A percentile compares a stretch with the other conserved stretches of the same genome.
These are phyloP conservation scores for Phalaenopsis equestris DNA, from an alignment of 106 monocot species.

Conservation along the genomic window DNA sequence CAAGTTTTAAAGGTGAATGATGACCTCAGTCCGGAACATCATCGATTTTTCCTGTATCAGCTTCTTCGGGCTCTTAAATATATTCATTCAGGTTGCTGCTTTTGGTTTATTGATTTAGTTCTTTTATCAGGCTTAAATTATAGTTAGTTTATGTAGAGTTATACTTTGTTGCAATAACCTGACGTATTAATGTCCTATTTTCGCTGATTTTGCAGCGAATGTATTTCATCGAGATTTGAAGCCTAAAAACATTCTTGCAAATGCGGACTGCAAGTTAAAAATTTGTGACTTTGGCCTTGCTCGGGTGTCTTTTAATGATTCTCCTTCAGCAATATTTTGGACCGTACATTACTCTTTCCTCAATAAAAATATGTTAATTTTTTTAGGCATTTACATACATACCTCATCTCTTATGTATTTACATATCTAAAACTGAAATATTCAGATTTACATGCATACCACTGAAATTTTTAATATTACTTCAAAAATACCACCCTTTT, in stretches of 20 bases:
- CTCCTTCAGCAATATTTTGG: slow-evolving; percentile 76
- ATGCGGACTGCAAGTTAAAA: slow-evolving; percentile 76
- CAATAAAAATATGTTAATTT: background rate
- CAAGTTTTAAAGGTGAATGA: slow-evolving; percentile 78
- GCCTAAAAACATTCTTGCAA: slow-evolving; percentile 73
- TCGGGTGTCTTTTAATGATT: slow-evolving; percentile 55
- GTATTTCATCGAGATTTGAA: slow-evolving; percentile 76
- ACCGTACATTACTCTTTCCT: slow-evolving; percentile 33
- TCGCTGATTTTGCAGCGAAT: slow-evolving; percentile 37
- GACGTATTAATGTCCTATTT: background rate
- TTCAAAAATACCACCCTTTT: too few relatives aligned
- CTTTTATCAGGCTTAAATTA: background rate
- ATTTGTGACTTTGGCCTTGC: slow-evolving; percentile 80
- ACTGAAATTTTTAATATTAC: too few relatives aligned
- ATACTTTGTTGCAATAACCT: background rate
- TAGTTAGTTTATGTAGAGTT: background rate
- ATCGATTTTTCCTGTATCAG: slow-evolving; percentile 66
- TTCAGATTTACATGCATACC: too few relatives aligned
- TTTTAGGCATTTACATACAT: too few relatives aligned
- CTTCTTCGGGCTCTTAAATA: slow-evolving; percentile 63
- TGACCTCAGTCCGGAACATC: slow-evolving; percentile 59
- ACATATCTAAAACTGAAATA: too few relatives aligned
- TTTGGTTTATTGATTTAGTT: background rate
- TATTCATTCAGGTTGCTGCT: slow-evolving; percentile 53
- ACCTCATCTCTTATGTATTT: too few relatives aligned